These are phyloP conservation scores for Chlorella sp. DNA, from an alignment of 139 green algal species.

Conservation along the genomic window DNA sequence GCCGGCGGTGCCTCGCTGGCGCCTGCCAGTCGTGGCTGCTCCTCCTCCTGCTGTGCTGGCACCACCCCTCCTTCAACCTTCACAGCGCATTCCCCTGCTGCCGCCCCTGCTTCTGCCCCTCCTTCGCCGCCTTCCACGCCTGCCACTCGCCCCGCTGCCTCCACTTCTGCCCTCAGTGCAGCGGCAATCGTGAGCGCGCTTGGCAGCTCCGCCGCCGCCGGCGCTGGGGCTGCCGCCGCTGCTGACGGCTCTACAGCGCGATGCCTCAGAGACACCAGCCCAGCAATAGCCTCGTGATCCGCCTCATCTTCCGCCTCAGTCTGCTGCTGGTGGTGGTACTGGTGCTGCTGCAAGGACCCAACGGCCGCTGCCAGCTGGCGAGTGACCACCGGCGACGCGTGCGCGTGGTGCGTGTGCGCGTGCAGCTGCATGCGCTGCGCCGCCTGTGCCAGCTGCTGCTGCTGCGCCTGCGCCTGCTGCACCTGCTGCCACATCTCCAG, in stretches of 20 bases:
- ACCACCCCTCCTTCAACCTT: too few relatives aligned
- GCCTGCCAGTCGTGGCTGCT: too few relatives aligned
- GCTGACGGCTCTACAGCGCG: not conserved
- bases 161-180: not conserved
- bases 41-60: too few relatives aligned
- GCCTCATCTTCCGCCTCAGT: not conserved
- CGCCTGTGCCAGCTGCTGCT: not conserved
- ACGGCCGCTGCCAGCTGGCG: not conserved
- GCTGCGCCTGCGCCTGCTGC: constrained; percentile 2
- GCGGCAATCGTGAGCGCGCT: not conserved
- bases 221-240: not conserved
- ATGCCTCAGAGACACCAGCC: not conserved
- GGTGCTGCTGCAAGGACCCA: not conserved
- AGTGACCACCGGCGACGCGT: not conserved
- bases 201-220: not conserved
- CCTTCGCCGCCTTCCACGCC: too few relatives aligned
- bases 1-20: not conserved
- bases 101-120: too few relatives aligned
- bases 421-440: not conserved
- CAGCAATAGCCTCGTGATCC: not conserved
- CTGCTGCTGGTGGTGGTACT: not conserved
- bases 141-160: too few relatives aligned
- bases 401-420: too few relatives aligned
- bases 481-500: not conserved
- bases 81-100: too few relatives aligned